Evolutionary conservation across 1,284 basidiomycete species (phyloP).

Genomic region (Heterobasidion annosum): DNA sequence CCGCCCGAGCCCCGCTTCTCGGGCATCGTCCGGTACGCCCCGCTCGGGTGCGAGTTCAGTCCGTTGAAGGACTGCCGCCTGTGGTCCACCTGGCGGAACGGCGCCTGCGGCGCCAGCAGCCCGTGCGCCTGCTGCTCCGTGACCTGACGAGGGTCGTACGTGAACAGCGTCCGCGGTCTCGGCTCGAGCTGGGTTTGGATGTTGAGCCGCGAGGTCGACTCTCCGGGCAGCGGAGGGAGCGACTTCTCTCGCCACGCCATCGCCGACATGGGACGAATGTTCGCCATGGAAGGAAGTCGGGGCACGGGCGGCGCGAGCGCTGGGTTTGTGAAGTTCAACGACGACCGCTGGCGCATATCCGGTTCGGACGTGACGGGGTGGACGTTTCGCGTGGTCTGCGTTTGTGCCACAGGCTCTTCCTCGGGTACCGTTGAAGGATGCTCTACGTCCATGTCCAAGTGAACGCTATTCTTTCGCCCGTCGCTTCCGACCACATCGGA

Average conservation of each 20-base stretch:
- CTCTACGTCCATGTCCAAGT: slow-evolving; percentile 26
- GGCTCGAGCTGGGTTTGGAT: slow-evolving; percentile 25
- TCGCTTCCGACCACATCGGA: slow-evolving; percentile 30
- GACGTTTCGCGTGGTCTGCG: slow-evolving; percentile 25
- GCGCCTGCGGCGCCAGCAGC: slow-evolving; percentile 52
- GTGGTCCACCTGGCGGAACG: slow-evolving; percentile 46
- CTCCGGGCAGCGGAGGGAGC: slow-evolving; percentile 64
- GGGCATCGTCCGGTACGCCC: slow-evolving; percentile 41
- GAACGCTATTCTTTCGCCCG: slow-evolving; percentile 28
- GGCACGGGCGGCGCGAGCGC: slow-evolving; percentile 8
- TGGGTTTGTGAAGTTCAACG: slow-evolving; percentile 17
- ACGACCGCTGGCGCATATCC: slow-evolving; percentile 41
- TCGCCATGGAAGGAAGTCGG: slow-evolving; percentile 13
- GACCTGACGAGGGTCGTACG: slow-evolving; percentile 43
- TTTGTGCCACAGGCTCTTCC: slow-evolving; percentile 13
- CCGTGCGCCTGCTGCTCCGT: slow-evolving; percentile 25
- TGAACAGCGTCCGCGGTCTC: slow-evolving; percentile 60
- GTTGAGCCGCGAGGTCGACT: slow-evolving; percentile 34
- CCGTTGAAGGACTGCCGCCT: slow-evolving; percentile 73
- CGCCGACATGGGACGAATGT: slow-evolving; percentile 25
- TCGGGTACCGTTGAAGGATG: slow-evolving; percentile 20
- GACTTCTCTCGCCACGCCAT: slow-evolving; percentile 57
- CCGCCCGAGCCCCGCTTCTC: slow-evolving; percentile 1
- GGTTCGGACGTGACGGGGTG: slow-evolving; percentile 49
- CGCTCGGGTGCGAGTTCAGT: slow-evolving; percentile 42